Percentiles rank a stretch among this genome's conserved stretches.
Evolutionary conservation across 305 asterid genomes (phyloP).

Genomic region (Solanum chacoense): DNA sequence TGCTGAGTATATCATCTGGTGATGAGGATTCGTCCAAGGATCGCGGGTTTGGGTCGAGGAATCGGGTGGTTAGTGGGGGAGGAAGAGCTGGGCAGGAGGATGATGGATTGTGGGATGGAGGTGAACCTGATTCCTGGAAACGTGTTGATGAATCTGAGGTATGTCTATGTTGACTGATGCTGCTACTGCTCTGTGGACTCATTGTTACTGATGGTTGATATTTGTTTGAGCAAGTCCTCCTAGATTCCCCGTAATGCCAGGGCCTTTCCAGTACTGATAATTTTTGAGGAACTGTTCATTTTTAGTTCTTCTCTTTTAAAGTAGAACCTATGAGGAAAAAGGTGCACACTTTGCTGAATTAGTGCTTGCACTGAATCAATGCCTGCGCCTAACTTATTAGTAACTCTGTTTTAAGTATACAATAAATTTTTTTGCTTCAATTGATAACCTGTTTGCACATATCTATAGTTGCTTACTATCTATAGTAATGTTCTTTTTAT

Average conservation of each 20-base stretch:
- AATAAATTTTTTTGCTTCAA: neutral
- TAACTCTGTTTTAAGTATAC: neutral
- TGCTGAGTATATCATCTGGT: conserved; percentile 96
- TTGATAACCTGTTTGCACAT: neutral
- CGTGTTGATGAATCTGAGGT: conserved; percentile 92
- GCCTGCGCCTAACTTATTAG: neutral
- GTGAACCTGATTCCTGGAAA: conserved; percentile 89
- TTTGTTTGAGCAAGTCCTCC: neutral
- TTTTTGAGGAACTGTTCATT: neutral
- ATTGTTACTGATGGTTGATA: neutral
- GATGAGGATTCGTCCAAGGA: conserved; percentile 73
- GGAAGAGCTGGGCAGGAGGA: conserved; percentile 42
- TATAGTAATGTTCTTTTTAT: neutral
- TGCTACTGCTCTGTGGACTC: neutral
- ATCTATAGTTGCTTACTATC: neutral
- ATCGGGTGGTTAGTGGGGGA: conserved; percentile 28
- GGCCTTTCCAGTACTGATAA: neutral
- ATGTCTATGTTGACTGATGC: neutral
- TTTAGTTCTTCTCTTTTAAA: neutral
- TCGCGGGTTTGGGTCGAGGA: conserved; percentile 38
- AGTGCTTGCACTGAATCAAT: neutral
- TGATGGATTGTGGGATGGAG: conserved; percentile 85
- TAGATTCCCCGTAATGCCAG: neutral
- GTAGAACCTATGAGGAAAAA: neutral
- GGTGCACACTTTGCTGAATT: neutral